Conservation (phyloP, 768 basidiomycete species). For the Rhizopogon rudus region DNA sequence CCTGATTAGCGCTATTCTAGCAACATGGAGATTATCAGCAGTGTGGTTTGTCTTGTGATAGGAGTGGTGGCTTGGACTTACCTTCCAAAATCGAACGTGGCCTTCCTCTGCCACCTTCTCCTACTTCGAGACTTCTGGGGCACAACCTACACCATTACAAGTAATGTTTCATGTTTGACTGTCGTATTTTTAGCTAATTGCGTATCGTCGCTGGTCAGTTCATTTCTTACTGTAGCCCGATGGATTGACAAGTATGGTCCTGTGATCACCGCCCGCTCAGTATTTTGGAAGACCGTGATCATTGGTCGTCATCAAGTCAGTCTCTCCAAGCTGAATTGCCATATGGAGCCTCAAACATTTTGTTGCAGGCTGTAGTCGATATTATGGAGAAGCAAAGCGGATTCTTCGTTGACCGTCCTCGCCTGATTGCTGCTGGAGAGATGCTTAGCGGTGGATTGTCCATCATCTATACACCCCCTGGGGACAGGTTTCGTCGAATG, state of each 20-base stretch:
- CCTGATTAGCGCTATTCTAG: too few relatives aligned
- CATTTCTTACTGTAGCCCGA: background rate
- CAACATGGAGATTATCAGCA: background rate
- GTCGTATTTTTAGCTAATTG: background rate
- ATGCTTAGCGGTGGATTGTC: constrained; percentile 50
- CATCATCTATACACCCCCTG: constrained; percentile 39
- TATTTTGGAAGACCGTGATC: constrained; percentile 16
- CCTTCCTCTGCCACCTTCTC: background rate
- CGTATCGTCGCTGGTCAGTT: background rate
- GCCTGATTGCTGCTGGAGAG: constrained; percentile 45
- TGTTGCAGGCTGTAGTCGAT: constrained; percentile 39
- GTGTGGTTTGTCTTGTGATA: background rate
- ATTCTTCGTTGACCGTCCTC: constrained; percentile 40
- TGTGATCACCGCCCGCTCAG: constrained; percentile 17
- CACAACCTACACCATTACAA: background rate
- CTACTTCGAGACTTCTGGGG: background rate
- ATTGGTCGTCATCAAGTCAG: constrained; percentile 21
- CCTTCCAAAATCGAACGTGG: too few relatives aligned
- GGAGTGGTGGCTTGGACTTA: background rate
- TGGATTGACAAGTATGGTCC: constrained; percentile 23
- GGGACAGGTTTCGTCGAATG: constrained; percentile 49
- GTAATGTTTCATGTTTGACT: background rate
- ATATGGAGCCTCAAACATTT: background rate
- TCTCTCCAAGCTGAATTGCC: too few relatives aligned
- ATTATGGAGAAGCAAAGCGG: constrained; percentile 56